Evolutionary conservation across 805 yeast species (phyloP), one percentile per base, ranked within the genome.

Genomic region (Huiozyma sinensis): DNA sequence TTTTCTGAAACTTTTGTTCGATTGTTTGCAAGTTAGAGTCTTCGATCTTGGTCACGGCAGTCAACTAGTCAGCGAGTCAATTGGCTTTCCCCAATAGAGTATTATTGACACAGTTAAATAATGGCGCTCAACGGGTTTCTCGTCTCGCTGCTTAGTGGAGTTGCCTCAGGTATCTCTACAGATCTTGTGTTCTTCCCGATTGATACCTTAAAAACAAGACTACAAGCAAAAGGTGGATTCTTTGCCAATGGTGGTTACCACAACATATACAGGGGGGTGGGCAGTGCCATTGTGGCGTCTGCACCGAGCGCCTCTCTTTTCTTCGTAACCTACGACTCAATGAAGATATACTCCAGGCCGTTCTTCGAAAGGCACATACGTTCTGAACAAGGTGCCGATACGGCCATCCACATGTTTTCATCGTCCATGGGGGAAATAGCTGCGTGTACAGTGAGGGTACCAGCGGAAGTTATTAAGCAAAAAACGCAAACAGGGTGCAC

Each of bases 211-310:
- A 92, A 92, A 65, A 92, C 99, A 0, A 71, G 99, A 45, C 68
- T 92, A 11, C 99, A 92, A 62, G 97, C 98, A 17, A 79, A 79
- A 58, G 96, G 95, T 33, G 98, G 98, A 0, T 90, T 92, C 56
- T 85, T 87, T 61, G 68, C 64, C 12, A 90, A 89, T 64, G 99
- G 99, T 29, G 98, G 96, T 1, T 90, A 90, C 76, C 68, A 64
- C 41, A 97, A 97, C 1, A 79, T 92, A 17, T 92, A 92, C 55
- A 73, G 82, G 52, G 99, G 99, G 1, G 70, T 92, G 6, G 97
- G 97, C 4, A 83, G 95, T 33, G 90, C 95, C 6, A 82, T 92
- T 24, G 81, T 89, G 17, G 97, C 97, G 1, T 83, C 94, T 40
- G 97, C 99, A 0, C 99, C 99, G 0, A 71, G 80, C 31, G 89